phyloP scores from a whole-genome alignment of 768 basidiomycete genomes.

The Leccinum ochraceum region DNA sequence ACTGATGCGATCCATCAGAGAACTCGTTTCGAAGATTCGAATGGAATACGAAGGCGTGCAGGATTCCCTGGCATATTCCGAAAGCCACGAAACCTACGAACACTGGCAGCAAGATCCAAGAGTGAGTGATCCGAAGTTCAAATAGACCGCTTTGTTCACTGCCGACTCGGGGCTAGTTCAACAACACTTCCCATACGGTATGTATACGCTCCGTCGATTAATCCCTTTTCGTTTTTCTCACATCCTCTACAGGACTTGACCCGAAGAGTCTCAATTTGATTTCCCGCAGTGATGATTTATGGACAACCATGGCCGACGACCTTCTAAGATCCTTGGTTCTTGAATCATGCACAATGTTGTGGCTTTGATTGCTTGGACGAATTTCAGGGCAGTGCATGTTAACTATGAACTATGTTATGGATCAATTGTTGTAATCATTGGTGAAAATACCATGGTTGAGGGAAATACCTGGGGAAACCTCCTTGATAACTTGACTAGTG shows the following conservation, averaged over 20 bases:
- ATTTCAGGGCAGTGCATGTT: no score
- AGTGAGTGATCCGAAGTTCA: constrained; percentile 15
- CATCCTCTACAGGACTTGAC: constrained; percentile 15
- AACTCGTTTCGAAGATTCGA: constrained; percentile 16
- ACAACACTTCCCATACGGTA: constrained; percentile 16
- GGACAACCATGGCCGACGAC: not conserved
- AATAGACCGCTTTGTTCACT: not conserved
- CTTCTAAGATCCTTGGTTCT: not conserved
- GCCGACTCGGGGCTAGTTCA: constrained; percentile 5
- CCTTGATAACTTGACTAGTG: no score
- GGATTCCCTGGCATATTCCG: not conserved
- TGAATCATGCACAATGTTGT: not conserved
- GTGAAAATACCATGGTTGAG: no score
- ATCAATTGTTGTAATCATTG: no score
- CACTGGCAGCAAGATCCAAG: constrained; percentile 21
- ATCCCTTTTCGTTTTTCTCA: not conserved
- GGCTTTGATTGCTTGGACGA: not conserved
- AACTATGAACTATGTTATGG: no score
- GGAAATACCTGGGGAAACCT: no score
- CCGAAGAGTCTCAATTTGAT: constrained; percentile 10
- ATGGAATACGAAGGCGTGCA: constrained; percentile 8
- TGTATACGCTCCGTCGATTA: constrained; percentile 3
- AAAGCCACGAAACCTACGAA: not conserved
- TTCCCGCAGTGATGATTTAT: not conserved
- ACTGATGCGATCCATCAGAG: constrained; percentile 8